These are phyloP conservation scores for Arabidopsis lyrata DNA, from an alignment of 441 rosid species.

Conservation along the genomic window DNA sequence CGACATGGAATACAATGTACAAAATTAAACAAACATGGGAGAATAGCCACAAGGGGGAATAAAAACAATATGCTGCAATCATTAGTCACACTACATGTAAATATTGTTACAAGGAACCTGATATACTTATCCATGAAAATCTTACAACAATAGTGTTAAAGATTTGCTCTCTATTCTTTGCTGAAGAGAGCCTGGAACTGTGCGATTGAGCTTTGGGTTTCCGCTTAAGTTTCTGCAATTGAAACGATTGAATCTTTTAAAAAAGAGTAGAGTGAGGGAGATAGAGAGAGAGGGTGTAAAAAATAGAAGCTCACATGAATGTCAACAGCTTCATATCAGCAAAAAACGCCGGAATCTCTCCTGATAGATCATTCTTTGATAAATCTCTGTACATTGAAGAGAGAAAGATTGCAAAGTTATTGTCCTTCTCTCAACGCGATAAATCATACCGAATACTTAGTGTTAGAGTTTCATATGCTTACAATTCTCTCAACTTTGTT, in stretches of 20 bases:
- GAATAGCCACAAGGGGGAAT: not conserved
- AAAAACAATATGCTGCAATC: not conserved
- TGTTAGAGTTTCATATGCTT: constrained; percentile 13
- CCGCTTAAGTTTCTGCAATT: constrained; percentile 48
- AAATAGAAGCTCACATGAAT: constrained; percentile 43
- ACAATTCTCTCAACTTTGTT: constrained; percentile 22
- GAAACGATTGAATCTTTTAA: not conserved
- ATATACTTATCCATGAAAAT: too few relatives aligned
- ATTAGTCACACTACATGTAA: not conserved
- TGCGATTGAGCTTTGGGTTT: constrained; percentile 35
- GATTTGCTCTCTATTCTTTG: constrained; percentile 5
- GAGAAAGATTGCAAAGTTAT: not conserved
- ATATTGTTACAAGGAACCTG: not conserved
- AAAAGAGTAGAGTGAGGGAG: not conserved
- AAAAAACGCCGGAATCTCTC: constrained; percentile 44
- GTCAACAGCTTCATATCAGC: constrained; percentile 43
- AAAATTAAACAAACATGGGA: too few relatives aligned
- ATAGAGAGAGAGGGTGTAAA: not conserved
- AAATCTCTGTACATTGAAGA: constrained; percentile 42
- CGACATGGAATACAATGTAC: too few relatives aligned
- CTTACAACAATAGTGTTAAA: constrained; percentile 27
- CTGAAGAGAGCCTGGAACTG: constrained; percentile 35
- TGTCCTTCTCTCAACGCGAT: not conserved
- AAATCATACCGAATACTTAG: constrained; percentile 4
- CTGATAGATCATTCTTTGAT: constrained; percentile 48